Evolutionary conservation across 495 filamentous ascomycete species (phyloP), one percentile per base, ranked within the genome.

Genomic region (Aspergillus sclerotiicarbonarius): DNA sequence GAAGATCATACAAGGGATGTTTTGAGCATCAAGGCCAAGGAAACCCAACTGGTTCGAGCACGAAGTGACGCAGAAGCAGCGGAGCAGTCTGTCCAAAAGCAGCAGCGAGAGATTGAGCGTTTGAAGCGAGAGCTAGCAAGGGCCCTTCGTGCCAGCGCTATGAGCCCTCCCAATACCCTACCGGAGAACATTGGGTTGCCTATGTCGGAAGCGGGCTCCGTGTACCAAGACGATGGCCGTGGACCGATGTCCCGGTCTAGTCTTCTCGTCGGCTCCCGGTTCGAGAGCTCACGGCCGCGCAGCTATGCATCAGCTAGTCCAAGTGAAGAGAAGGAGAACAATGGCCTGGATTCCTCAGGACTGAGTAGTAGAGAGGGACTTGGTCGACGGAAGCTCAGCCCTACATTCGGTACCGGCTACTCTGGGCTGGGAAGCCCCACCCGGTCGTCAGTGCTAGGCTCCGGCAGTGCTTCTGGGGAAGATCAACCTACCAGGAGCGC

Each of bases 1-100:
- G 95, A 99, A 74, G 94, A 98, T 63, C 93, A 97, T 66, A 99
- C 95, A 2, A 79, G 93, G 51, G 94, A 98, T 67, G 90, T 96
- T 9, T 81, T 99, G 19, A 90, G 90, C 62, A 92, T 98, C 72
- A 97, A 97, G 62, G 95, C 95, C 33, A 99, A 99, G 71, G 95
- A 98, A 70, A 97, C 95, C 6, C 95, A 99, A 65, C 80, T 99
- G 8, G 92, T 97, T 8, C 85, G 95, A 25, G 92, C 94, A 29
- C 84, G 92, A 16, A 88, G 87, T 63, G 95, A 99, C 60, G 89
- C 88, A 45, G 93, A 99, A 71, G 82, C 90, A 4, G 89, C 92
- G 0, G 91, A 96, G 70, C 85, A 89, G 59, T 86, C 84, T 48
- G 90, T 91, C 35, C 86, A 91, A 54, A 87, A 90, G 54, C 84